Percentiles rank a stretch among this genome's conserved stretches.
These are phyloP conservation scores for Paramecium sexaurelia DNA, from an alignment of 73 alveolate species.

Conservation along the genomic window DNA sequence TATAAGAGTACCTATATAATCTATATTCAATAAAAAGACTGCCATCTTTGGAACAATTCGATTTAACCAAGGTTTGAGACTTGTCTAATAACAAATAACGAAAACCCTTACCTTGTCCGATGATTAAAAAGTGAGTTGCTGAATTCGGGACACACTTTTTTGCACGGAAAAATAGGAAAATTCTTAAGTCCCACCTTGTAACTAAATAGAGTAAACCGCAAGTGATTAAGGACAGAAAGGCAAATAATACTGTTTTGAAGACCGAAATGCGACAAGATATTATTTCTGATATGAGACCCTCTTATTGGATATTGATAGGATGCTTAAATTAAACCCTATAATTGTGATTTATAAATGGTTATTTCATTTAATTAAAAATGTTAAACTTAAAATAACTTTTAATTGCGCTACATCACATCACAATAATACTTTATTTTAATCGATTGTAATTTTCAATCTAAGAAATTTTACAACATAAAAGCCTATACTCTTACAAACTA, in stretches of 20 bases:
- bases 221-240: constrained; percentile 13
- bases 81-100: not conserved
- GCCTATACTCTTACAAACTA: not conserved
- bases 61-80: not conserved
- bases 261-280: not conserved
- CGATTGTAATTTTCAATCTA: not conserved
- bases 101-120: constrained; percentile 5
- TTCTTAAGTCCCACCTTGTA: constrained; percentile 61
- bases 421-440: constrained; percentile 15
- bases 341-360: constrained; percentile 16
- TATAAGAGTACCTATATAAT: constrained; percentile 16
- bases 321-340: constrained; percentile 26
- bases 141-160: not conserved
- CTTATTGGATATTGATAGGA: constrained; percentile 61
- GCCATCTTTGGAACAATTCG: not conserved
- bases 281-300: constrained; percentile 50
- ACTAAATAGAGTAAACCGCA: constrained; percentile 53
- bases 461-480: not conserved
- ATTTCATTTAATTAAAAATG: constrained; percentile 9
- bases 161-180: constrained; percentile 28
- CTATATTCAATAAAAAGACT: not conserved
- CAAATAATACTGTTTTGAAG: not conserved
- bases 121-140: constrained; percentile 21
- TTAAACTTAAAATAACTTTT: constrained; percentile 24
- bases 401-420: constrained; percentile 3